A percentile compares a stretch with the other conserved stretches of the same genome.
Conservation (phyloP, 148 eudicot genomes). For the Pouteria glomerata region DNA sequence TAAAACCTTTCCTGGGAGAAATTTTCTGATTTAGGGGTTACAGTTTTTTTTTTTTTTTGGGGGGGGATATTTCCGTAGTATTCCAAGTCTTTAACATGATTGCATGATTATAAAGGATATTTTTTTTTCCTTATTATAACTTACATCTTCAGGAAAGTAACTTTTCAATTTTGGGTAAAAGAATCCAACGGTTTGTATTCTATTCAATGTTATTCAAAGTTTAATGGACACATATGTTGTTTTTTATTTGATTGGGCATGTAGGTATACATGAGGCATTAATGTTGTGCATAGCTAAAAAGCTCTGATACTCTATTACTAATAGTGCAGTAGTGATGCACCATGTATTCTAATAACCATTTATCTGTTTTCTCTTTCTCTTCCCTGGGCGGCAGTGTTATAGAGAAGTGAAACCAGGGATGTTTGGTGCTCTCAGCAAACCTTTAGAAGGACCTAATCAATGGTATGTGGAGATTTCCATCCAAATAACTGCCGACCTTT, state of each 20-base stretch:
- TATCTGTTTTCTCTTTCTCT: not conserved
- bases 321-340: not conserved
- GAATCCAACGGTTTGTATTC: not conserved
- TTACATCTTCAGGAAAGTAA: not conserved
- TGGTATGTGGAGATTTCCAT: slow-evolving; percentile 46
- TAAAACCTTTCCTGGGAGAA: not conserved
- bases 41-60: not conserved
- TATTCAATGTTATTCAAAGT: not conserved
- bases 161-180: not conserved
- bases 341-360: not conserved
- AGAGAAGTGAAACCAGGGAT: slow-evolving; percentile 59
- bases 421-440: slow-evolving; percentile 67
- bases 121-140: not conserved
- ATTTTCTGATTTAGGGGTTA: not conserved
- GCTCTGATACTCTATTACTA: not conserved
- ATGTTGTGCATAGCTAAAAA: not conserved
- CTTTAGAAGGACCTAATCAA: slow-evolving; percentile 69
- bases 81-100: not conserved
- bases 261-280: not conserved
- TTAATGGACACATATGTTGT: not conserved
- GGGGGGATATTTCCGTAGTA: not conserved
- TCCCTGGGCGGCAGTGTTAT: slow-evolving; percentile 51
- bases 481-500: not conserved
- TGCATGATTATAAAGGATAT: not conserved
- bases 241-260: not conserved